phyloP scores from a whole-genome alignment of 2,329 filamentous ascomycete species.

The Paraconiothyrium brasiliense region DNA sequence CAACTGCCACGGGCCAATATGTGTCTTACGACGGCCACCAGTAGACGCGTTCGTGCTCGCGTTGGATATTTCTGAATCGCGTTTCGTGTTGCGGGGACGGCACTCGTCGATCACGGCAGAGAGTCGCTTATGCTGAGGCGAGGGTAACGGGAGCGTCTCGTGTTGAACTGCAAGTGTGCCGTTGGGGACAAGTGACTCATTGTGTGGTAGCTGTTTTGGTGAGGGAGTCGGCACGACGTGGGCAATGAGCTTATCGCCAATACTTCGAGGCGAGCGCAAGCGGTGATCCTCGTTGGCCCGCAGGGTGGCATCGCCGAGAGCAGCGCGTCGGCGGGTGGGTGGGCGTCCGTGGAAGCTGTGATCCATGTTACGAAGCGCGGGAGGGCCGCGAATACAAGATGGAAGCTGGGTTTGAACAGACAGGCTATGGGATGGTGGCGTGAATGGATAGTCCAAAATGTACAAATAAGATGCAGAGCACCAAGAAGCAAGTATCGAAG shows the following conservation, averaged over 20 bases:
- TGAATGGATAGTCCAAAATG: slow-evolving; percentile 30
- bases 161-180: slow-evolving; percentile 54
- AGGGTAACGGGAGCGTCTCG: slow-evolving; percentile 28
- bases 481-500: slow-evolving; percentile 29
- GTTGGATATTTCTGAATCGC: slow-evolving; percentile 63
- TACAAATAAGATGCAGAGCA: slow-evolving; percentile 37
- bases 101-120: slow-evolving; percentile 61
- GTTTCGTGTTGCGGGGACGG: slow-evolving; percentile 58
- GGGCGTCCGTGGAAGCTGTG: slow-evolving; percentile 40
- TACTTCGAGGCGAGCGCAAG: slow-evolving; percentile 27
- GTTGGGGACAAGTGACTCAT: slow-evolving; percentile 56
- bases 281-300: slow-evolving; percentile 41
- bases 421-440: slow-evolving; percentile 21
- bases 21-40: slow-evolving; percentile 68
- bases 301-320: slow-evolving; percentile 45
- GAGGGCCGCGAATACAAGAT: slow-evolving; percentile 21
- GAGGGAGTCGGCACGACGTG: slow-evolving; percentile 28
- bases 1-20: slow-evolving; percentile 93
- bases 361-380: slow-evolving; percentile 38
- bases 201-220: slow-evolving; percentile 49
- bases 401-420: slow-evolving; percentile 16
- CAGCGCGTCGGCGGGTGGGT: slow-evolving; percentile 40
- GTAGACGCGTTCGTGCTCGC: slow-evolving; percentile 63
- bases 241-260: slow-evolving; percentile 31
- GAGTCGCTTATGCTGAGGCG: slow-evolving; percentile 62